Evolutionary conservation across 345 rosid genomes (phyloP).

Genomic region (Ricinus communis): DNA sequence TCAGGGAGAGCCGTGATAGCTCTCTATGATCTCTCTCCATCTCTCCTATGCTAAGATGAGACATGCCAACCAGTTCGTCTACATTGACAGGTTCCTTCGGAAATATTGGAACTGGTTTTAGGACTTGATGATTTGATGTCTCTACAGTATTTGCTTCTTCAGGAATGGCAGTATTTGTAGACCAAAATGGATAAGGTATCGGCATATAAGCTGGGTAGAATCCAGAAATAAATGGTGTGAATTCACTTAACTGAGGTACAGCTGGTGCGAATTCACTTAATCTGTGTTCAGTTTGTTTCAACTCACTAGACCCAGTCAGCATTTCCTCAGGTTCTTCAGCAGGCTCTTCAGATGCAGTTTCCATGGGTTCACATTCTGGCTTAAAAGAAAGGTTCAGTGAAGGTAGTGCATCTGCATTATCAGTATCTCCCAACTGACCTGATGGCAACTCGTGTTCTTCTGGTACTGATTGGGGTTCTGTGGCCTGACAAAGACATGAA

Average conservation of each 20-base stretch:
- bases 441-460: slow-evolving; percentile 60
- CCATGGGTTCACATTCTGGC: slow-evolving; percentile 56
- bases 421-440: slow-evolving; percentile 38
- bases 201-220: slow-evolving; percentile 56
- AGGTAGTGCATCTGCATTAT: slow-evolving; percentile 43
- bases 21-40: slow-evolving; percentile 40
- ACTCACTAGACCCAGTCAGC: slow-evolving; percentile 21
- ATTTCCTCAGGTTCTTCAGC: slow-evolving; percentile 42
- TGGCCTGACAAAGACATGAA: slow-evolving; percentile 43
- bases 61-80: slow-evolving; percentile 75
- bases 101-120: slow-evolving; percentile 69
- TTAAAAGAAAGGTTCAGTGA: slow-evolving; percentile 66
- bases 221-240: slow-evolving; percentile 42
- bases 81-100: slow-evolving; percentile 73
- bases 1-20: slow-evolving; percentile 65
- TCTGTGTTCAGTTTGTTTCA: not conserved
- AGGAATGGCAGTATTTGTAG: slow-evolving; percentile 32
- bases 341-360: slow-evolving; percentile 41
- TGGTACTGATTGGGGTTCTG: slow-evolving; percentile 53
- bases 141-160: slow-evolving; percentile 39
- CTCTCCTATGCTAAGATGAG: slow-evolving; percentile 71
- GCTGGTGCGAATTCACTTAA: slow-evolving; percentile 12
- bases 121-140: slow-evolving; percentile 55
- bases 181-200: slow-evolving; percentile 62
- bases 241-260: slow-evolving; percentile 15